phyloP scores from a whole-genome alignment of 495 filamentous ascomycete species.

The Trichoderma reesei region DNA sequence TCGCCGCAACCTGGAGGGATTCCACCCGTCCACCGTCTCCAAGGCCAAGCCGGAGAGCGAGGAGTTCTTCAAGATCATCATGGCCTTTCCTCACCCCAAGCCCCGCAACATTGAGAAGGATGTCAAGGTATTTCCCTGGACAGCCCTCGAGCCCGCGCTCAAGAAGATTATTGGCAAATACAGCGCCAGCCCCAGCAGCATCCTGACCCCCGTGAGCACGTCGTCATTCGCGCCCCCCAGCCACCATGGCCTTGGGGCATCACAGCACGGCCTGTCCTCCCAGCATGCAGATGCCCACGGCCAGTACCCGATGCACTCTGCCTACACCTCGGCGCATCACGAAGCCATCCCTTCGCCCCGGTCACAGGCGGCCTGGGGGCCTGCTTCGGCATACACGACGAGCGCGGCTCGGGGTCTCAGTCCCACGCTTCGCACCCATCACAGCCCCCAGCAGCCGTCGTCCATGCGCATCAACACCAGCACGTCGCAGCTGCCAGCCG shows the following conservation, averaged over 20 bases:
- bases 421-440: not conserved
- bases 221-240: constrained; percentile 30
- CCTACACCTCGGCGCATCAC: not conserved
- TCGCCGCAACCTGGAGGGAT: constrained; percentile 86
- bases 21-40: constrained; percentile 79
- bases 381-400: constrained; percentile 1
- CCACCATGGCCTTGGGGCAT: constrained; percentile 16
- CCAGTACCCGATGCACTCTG: constrained; percentile 9
- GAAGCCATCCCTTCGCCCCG: constrained; percentile 9
- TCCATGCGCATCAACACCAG: constrained; percentile 9
- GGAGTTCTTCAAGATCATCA: constrained; percentile 96
- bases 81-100: constrained; percentile 92
- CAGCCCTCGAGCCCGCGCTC: constrained; percentile 65
- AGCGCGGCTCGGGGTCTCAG: not conserved
- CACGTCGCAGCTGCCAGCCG: constrained; percentile 8
- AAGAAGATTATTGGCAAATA: constrained; percentile 99
- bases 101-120: constrained; percentile 98
- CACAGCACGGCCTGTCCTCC: constrained; percentile 17
- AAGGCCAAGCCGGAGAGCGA: constrained; percentile 87
- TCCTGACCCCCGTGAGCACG: constrained; percentile 22
- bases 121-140: constrained; percentile 97
- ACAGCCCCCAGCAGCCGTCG: not conserved
- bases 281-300: constrained; percentile 11
- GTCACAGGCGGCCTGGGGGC: constrained; percentile 5
- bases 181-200: constrained; percentile 23